Evolutionary conservation across 768 basidiomycete genomes (phyloP).

Genomic region (Lentinula raphanica): DNA sequence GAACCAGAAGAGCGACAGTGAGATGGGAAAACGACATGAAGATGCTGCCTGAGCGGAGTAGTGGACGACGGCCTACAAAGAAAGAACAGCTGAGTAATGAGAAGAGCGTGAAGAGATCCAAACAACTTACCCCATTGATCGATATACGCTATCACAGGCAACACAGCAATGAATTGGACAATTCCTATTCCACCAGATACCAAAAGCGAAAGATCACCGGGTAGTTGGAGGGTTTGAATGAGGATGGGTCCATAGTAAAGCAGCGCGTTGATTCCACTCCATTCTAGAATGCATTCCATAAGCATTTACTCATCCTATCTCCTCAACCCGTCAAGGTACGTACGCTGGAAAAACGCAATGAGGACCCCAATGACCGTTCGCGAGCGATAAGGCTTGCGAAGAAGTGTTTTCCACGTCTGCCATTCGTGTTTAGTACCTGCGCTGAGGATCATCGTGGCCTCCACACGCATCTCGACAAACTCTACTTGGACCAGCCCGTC

Average conservation of each 20-base stretch:
- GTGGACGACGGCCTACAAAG: constrained; percentile 49
- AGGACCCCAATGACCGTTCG: constrained; percentile 66
- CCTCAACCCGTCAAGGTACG: too few species aligned
- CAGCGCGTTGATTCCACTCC: constrained; percentile 83
- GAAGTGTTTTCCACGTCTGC: constrained; percentile 51
- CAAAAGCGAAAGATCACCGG: constrained; percentile 54
- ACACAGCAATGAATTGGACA: constrained; percentile 69
- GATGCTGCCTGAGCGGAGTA: constrained; percentile 60
- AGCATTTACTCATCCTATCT: too few species aligned
- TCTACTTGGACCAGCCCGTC: constrained; percentile 61
- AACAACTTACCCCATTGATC: constrained; percentile 58
- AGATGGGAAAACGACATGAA: constrained; percentile 65
- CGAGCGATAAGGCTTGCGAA: constrained; percentile 45
- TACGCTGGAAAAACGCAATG: constrained; percentile 84
- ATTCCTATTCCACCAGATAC: constrained; percentile 77
- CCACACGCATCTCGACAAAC: constrained; percentile 71
- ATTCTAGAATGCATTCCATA: too few species aligned
- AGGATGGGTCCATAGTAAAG: constrained; percentile 79
- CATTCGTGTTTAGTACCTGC: too few species aligned
- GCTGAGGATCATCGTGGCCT: constrained; percentile 49
- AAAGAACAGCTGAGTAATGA: neutral
- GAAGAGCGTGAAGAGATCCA: too few species aligned
- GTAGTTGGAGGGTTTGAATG: constrained; percentile 57
- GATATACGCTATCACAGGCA: constrained; percentile 68
- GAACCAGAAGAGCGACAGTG: constrained; percentile 58